Evolutionary conservation across 345 rosid species (phyloP).

Genomic region (Euphorbia peplus): DNA sequence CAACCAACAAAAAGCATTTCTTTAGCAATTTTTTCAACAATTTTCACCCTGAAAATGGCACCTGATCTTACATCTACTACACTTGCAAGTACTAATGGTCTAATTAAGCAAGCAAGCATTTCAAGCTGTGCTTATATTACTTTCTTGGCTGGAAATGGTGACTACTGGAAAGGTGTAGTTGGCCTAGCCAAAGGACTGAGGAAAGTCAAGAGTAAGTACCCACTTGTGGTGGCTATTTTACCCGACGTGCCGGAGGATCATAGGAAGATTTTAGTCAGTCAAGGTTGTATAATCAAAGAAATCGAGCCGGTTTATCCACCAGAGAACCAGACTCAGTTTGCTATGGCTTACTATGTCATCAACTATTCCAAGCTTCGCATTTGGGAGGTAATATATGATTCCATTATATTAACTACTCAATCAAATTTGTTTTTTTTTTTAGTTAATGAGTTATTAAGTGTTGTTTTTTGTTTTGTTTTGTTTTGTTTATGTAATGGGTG

Average conservation of each 20-base stretch:
- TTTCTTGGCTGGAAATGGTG: constrained; percentile 25
- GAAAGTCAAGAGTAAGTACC: constrained; percentile 17
- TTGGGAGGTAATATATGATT: constrained; percentile 5
- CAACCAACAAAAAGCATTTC: neutral
- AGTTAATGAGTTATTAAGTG: too few species aligned
- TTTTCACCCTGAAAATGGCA: neutral
- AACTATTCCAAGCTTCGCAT: constrained; percentile 19
- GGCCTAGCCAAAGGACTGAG: constrained; percentile 23
- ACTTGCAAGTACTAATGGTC: neutral
- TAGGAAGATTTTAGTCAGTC: constrained; percentile 9
- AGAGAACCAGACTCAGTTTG: constrained; percentile 19
- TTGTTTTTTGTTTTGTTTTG: too few species aligned
- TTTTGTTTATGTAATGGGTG: neutral
- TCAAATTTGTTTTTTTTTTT: too few species aligned
- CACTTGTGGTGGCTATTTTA: constrained; percentile 19
- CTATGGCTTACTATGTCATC: constrained; percentile 17
- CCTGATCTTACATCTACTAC: neutral
- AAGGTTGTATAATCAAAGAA: constrained; percentile 18
- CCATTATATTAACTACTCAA: too few species aligned
- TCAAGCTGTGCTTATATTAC: constrained; percentile 19
- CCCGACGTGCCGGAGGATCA: constrained; percentile 26
- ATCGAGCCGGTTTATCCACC: constrained; percentile 18
- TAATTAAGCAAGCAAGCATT: constrained; percentile 6
- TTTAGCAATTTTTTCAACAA: neutral
- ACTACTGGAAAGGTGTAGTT: constrained; percentile 17